Conservation (phyloP, 805 yeast genomes). For the Teunomyces tritomae region DNA sequence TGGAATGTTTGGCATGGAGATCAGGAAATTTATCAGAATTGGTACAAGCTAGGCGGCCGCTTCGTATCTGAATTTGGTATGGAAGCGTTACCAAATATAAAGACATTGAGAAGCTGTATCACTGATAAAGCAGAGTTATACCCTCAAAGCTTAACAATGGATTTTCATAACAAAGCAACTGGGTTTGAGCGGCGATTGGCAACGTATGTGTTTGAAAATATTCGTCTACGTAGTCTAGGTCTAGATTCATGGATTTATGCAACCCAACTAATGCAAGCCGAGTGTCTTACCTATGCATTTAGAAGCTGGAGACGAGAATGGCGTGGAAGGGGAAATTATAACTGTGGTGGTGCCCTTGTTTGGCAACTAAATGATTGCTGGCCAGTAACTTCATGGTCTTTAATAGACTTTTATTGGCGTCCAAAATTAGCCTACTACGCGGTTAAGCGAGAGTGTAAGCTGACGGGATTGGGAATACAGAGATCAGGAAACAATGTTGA, state of each 20-base stretch:
- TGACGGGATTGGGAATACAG: constrained; percentile 33
- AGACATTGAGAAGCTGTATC: constrained; percentile 36
- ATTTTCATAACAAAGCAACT: constrained; percentile 48
- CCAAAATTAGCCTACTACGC: constrained; percentile 50
- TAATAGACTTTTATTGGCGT: constrained; percentile 39
- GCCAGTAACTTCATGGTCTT: constrained; percentile 53
- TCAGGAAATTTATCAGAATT: constrained; percentile 48
- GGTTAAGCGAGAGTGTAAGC: constrained; percentile 41
- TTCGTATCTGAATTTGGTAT: constrained; percentile 56
- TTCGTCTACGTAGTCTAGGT: constrained; percentile 32
- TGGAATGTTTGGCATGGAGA: constrained; percentile 60
- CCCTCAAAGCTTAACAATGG: constrained; percentile 45
- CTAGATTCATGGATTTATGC: constrained; percentile 46
- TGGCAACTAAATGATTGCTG: constrained; percentile 58
- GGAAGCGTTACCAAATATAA: constrained; percentile 42
- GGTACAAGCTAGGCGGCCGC: constrained; percentile 46
- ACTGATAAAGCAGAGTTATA: constrained; percentile 36
- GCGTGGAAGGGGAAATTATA: constrained; percentile 33
- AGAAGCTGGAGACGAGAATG: constrained; percentile 48
- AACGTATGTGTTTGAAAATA: constrained; percentile 45
- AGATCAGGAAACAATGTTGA: constrained; percentile 20
- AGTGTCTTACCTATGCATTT: constrained; percentile 47
- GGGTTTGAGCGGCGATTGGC: constrained; percentile 48
- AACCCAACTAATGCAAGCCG: constrained; percentile 54
- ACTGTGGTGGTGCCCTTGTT: constrained; percentile 46